phyloP scores from a whole-genome alignment of 192 early-diverging fungal species.

The Chytriomyces sp. region DNA sequence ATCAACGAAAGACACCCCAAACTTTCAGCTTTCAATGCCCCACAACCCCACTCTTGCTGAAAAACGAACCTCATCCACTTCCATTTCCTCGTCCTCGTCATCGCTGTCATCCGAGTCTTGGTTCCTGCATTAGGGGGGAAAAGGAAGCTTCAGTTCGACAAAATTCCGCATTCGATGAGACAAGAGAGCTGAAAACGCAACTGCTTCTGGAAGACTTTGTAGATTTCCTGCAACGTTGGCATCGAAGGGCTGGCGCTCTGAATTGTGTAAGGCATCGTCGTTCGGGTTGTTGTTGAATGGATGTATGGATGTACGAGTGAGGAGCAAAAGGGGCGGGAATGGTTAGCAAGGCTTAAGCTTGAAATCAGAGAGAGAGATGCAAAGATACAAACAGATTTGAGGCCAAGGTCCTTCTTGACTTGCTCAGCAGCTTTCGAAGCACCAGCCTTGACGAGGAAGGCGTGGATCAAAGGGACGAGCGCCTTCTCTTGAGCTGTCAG shows the following conservation, averaged over 20 bases:
- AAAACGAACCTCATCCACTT: neutral
- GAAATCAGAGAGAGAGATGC: no score
- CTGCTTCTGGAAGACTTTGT: constrained; percentile 6
- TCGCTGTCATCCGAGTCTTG: constrained; percentile 20
- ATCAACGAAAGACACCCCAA: no score
- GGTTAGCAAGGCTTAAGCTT: no score
- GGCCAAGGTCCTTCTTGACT: constrained; percentile 37
- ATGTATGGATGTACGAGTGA: no score
- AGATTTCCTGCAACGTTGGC: neutral
- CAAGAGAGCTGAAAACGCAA: neutral
- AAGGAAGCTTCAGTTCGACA: no score
- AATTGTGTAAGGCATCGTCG: no score
- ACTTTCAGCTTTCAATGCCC: no score
- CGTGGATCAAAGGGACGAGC: constrained; percentile 35
- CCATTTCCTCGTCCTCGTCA: constrained; percentile 4
- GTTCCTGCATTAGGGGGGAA: neutral
- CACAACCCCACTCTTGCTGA: neutral
- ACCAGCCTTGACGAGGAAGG: constrained; percentile 35
- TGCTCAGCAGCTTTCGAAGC: constrained; percentile 39
- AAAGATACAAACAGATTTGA: constrained; percentile 8
- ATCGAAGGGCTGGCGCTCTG: constrained; percentile 7
- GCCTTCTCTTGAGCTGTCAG: constrained; percentile 25
- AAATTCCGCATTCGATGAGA: neutral
- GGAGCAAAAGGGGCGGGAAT: no score
- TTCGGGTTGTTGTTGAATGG: no score